These are phyloP conservation scores for Volvariella surrecta DNA, from an alignment of 1,284 basidiomycete genomes.

Conservation along the genomic window DNA sequence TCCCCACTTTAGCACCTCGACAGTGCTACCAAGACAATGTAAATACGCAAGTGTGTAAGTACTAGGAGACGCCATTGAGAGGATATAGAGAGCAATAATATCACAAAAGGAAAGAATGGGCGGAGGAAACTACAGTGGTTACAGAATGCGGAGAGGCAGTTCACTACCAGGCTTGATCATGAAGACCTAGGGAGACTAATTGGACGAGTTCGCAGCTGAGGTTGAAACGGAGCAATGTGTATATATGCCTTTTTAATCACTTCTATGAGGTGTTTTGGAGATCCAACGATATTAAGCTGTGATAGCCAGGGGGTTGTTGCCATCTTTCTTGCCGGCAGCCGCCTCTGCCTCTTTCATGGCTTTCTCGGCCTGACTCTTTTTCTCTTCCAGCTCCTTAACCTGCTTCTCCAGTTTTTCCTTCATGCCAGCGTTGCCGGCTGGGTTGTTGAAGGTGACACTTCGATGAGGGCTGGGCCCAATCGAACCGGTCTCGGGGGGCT, in stretches of 20 bases:
- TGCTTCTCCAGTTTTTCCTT: slow-evolving; percentile 50
- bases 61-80: slow-evolving; percentile 3
- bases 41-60: slow-evolving; percentile 17
- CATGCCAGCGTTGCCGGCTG: slow-evolving; percentile 23
- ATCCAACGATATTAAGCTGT: slow-evolving; percentile 30
- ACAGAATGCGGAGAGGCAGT: too few relatives aligned
- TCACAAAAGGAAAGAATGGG: slow-evolving; percentile 1
- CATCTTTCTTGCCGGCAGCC: slow-evolving; percentile 54
- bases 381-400: slow-evolving; percentile 50
- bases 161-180: too few relatives aligned
- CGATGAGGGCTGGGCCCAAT: slow-evolving; percentile 57
- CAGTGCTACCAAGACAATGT: slow-evolving; percentile 6
- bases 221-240: too few relatives aligned
- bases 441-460: slow-evolving; percentile 59
- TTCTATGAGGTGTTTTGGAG: neutral
- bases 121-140: neutral
- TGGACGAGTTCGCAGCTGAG: too few relatives aligned
- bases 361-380: slow-evolving; percentile 50
- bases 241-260: too few relatives aligned
- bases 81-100: slow-evolving; percentile 2
- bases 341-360: slow-evolving; percentile 50
- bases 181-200: too few relatives aligned
- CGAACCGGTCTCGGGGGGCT: slow-evolving; percentile 53
- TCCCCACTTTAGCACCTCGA: slow-evolving; percentile 9
- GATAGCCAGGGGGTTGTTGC: slow-evolving; percentile 46